These are phyloP conservation scores for Salmacisia buchloeana DNA, from an alignment of 1,284 basidiomycete species.

Conservation along the genomic window DNA sequence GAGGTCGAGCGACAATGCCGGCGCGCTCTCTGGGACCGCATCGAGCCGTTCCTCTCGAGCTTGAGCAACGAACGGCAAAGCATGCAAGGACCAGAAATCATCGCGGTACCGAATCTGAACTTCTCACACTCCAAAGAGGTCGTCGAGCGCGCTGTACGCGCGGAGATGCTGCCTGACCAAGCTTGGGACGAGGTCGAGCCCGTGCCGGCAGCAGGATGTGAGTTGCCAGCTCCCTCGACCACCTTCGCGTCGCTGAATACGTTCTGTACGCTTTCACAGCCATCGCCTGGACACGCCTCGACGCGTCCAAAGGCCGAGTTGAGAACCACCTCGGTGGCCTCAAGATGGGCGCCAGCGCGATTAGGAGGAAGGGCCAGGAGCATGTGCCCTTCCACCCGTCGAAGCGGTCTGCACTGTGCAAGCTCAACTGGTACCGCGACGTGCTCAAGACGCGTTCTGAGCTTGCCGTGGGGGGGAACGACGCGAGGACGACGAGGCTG, in stretches of 20 bases:
- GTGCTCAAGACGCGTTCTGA: too few species aligned
- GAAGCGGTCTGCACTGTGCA: neutral
- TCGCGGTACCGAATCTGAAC: neutral
- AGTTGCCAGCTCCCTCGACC: neutral
- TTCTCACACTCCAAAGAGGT: conserved; percentile 10
- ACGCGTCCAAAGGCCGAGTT: neutral
- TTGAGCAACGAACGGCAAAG: neutral
- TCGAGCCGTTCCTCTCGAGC: neutral
- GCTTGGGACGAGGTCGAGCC: conserved; percentile 13
- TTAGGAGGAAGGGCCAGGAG: conserved; percentile 8
- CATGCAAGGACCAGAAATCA: neutral
- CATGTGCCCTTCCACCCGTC: neutral
- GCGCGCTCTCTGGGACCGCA: neutral
- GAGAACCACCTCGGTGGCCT: conserved; percentile 2
- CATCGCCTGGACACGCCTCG: neutral
- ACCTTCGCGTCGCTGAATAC: neutral
- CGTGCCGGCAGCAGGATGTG: conserved; percentile 20
- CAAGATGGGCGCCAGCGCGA: conserved; percentile 3
- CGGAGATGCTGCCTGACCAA: neutral
- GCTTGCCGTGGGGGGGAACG: too few species aligned
- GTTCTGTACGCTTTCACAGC: neutral
- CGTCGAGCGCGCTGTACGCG: conserved; percentile 2
- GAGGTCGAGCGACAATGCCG: neutral
- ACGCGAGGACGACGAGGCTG: too few species aligned
- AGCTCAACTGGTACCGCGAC: neutral